Percentiles rank a stretch among this genome's conserved stretches.
Conservation (phyloP, 352 stramenopile genomes). For the Phytophthora sp. region DNA sequence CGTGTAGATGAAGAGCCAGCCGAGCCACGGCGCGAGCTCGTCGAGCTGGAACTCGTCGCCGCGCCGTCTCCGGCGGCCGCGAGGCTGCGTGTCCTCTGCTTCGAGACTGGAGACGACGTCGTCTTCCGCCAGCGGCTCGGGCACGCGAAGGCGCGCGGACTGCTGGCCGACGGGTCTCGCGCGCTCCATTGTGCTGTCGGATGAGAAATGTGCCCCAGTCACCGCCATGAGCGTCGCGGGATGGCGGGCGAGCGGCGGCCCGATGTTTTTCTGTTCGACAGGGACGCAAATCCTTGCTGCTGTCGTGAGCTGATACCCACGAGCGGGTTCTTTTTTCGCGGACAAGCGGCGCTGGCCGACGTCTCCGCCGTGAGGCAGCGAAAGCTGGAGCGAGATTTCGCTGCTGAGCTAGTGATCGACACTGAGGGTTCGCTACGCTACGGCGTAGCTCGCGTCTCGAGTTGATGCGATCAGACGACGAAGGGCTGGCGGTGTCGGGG, state of each 20-base stretch:
- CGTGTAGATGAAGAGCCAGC: constrained; percentile 27
- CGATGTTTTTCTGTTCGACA: constrained; percentile 5
- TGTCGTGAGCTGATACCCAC: not conserved
- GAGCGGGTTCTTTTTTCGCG: not conserved
- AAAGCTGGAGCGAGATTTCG: too few relatives aligned
- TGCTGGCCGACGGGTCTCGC: too few relatives aligned
- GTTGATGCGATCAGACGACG: too few relatives aligned
- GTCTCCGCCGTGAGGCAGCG: too few relatives aligned
- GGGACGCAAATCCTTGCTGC: not conserved
- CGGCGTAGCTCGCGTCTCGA: too few relatives aligned
- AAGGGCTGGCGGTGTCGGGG: too few relatives aligned
- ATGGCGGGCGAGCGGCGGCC: not conserved
- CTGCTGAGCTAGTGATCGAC: too few relatives aligned
- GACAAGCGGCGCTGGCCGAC: not conserved
- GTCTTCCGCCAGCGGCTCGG: not conserved
- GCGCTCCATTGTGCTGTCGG: too few relatives aligned
- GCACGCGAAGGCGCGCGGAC: not conserved
- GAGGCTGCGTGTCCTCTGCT: not conserved
- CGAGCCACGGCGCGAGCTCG: constrained; percentile 8
- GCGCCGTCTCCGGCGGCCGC: not conserved
- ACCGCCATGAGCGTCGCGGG: constrained; percentile 5
- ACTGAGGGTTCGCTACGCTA: too few relatives aligned
- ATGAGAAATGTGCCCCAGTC: not conserved
- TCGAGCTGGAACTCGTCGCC: constrained; percentile 2
- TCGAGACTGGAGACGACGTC: not conserved